A percentile compares a stretch with the other conserved stretches of the same genome.
These are phyloP conservation scores for Cercospora brassicicola DNA, from an alignment of 2,329 filamentous ascomycete genomes.

Conservation along the genomic window DNA sequence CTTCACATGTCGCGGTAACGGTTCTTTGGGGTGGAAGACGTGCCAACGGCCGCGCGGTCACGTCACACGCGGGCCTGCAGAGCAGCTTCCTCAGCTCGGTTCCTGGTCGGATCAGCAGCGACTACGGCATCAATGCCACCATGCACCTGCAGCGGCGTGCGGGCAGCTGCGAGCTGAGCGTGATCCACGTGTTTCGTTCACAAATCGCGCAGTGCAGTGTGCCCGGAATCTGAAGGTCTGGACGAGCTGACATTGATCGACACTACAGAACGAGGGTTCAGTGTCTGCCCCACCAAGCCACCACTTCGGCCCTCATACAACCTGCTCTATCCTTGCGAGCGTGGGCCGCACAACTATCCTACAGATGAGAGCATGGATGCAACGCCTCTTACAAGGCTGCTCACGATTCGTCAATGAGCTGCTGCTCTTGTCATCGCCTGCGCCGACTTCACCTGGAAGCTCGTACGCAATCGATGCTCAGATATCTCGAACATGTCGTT, in stretches of 20 bases:
- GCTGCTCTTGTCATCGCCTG: not conserved
- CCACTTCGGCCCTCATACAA: not conserved
- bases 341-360: not conserved
- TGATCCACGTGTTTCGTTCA: not conserved
- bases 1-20: not conserved
- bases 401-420: not conserved
- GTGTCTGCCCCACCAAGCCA: conserved; percentile 3
- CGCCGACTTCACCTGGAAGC: not conserved
- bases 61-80: not conserved
- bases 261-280: conserved; percentile 1
- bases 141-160: not conserved
- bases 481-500: not conserved
- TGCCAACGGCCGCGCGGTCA: not conserved
- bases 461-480: not conserved
- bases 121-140: not conserved
- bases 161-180: not conserved
- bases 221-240: not conserved
- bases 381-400: not conserved
- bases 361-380: not conserved
- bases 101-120: not conserved
- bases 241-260: conserved; percentile 1
- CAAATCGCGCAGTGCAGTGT: not conserved
- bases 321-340: not conserved
- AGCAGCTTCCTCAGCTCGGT: not conserved
- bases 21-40: not conserved